Base-by-base conservation (phyloP, 2,329 filamentous ascomycete species). In the Emergomyces orientalis region DNA sequence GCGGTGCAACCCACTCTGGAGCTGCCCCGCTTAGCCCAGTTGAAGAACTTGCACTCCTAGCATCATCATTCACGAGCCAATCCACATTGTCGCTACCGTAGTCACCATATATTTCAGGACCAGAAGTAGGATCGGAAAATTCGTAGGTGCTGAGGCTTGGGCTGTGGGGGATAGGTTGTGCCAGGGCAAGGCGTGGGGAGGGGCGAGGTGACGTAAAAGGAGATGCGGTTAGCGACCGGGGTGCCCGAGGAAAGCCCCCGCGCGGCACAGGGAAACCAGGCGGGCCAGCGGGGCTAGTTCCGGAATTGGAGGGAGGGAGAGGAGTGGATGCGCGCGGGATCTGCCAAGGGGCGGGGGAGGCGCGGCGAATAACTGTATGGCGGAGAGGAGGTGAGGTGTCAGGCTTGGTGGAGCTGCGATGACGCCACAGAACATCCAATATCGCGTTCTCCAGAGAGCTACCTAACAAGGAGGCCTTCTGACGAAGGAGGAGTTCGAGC, bases 91-190 rank as follows among this genome's bases (percentile, higher is more conserved):
- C 93, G 66, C 88, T 90, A 68, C 93, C 92, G 71, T 91, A 88
- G 70, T 97, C 91, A 63, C 91, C 91, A 72, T 95, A 93, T 64
- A 90, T 89, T 71, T 97, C 92, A 54, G 88, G 87, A 22, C 89
- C 86, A 7, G 90, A 88, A 58, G 86, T 90, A 25, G 87, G 83
- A 71, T 96, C 91, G 71, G 86, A 93, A 77, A 97, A 97, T 75
- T 96, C 91, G 77, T 97, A 99, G 61, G 92, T 91, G 77, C 96
- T 97, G 66, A 97, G 78, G 72, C 85, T 96, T 47, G 94, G 94
- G 70, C 92, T 97, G 75, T 97, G 91, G 4, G 94, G 94, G 69
- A 97, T 96, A 60, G 94, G 94, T 58, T 90, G 93, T 9, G 91
- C 91, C 73, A 96, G 88, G 52, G 91, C 91, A 62, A 97, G 86